These are phyloP conservation scores for Gossypium sturtianum DNA, from an alignment of 345 rosid species.

Conservation along the genomic window DNA sequence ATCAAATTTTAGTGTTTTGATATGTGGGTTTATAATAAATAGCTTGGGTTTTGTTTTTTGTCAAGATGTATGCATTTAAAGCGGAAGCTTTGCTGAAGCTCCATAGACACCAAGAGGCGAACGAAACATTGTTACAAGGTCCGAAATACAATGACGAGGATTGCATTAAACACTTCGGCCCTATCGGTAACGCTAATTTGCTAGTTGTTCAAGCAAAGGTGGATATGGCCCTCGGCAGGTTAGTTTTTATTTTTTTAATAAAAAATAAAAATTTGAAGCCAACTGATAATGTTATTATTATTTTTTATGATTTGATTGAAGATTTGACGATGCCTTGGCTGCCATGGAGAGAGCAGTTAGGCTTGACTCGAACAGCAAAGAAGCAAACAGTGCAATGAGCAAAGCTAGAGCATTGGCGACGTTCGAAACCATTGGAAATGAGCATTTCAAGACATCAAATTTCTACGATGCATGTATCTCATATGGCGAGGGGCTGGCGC, in stretches of 20 bases:
- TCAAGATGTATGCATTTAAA: neutral
- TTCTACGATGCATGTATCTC: neutral
- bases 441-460: neutral
- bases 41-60: neutral
- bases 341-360: neutral
- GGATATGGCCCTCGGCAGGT: neutral
- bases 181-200: neutral
- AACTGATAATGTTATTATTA: neutral
- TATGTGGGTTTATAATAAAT: neutral
- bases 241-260: neutral
- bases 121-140: neutral
- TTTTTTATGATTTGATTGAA: neutral
- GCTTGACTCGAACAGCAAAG: neutral
- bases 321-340: neutral
- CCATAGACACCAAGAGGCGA: slow-evolving; percentile 4
- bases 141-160: neutral
- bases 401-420: neutral
- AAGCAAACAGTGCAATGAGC: neutral
- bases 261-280: neutral
- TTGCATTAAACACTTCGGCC: neutral
- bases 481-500: neutral
- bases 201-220: neutral
- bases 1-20: neutral
- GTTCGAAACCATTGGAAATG: neutral
- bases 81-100: neutral